Conservation (phyloP, 2,329 filamentous ascomycete species). For the Epichloe sibirici region DNA sequence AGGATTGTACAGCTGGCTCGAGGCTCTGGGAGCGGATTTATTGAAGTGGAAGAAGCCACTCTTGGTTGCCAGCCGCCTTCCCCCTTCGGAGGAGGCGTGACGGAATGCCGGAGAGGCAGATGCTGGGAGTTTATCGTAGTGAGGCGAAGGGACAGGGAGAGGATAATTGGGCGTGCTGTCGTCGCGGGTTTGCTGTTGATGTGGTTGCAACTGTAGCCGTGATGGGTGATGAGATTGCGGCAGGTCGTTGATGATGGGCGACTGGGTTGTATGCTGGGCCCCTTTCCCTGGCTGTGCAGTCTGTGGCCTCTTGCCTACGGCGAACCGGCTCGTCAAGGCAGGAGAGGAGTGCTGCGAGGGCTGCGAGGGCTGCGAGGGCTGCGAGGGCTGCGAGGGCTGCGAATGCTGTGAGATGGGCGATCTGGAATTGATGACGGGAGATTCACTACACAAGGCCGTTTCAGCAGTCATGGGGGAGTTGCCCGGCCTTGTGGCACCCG, state of each 20-base stretch:
- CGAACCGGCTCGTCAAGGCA: constrained; percentile 30
- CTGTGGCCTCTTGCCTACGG: constrained; percentile 17
- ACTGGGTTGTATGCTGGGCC: constrained; percentile 4
- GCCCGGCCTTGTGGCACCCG: background rate
- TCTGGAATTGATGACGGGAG: constrained; percentile 13
- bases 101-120: constrained; percentile 7
- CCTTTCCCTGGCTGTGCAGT: constrained; percentile 11
- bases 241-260: constrained; percentile 10
- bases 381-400: background rate
- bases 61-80: constrained; percentile 26
- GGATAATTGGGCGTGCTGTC: constrained; percentile 12
- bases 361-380: background rate
- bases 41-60: constrained; percentile 40
- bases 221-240: constrained; percentile 7
- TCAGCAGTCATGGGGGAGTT: constrained; percentile 3
- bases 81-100: background rate
- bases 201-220: constrained; percentile 9
- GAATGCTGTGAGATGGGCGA: constrained; percentile 23
- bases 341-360: constrained; percentile 19
- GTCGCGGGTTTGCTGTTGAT: constrained; percentile 13
- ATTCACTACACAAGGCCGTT: constrained; percentile 3
- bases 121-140: background rate
- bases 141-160: constrained; percentile 14
- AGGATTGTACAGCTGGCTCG: constrained; percentile 20
- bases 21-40: constrained; percentile 31